Base-by-base conservation (phyloP, 2,329 filamentous ascomycete genomes). In the Pezicula radicicola region DNA sequence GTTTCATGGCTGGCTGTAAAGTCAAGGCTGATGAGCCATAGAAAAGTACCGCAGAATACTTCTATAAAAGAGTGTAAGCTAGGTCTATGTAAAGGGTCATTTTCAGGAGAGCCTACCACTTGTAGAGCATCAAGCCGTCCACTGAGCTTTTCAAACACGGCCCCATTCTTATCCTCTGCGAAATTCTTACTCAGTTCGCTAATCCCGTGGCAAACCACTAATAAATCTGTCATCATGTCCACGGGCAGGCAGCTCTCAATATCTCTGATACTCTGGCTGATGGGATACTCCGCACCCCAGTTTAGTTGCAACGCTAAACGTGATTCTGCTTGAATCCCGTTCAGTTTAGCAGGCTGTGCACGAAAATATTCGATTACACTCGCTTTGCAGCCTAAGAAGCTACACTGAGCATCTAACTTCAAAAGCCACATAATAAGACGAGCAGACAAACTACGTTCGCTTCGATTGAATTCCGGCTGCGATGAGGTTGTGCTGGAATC, bases 191-290 rank as follows among this genome's bases (percentile, higher is more conserved):
- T 6, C 16, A 41, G 5, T 6, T 50, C 33, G 4, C 41, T 35
- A 8, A 52, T 52, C 27, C 44, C 43, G 42, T 46, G 50, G 16
- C 28, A 50, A n/a, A 54, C 21, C 12, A 54, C 16, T 19, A 56
- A 21, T 28, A 54, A 15, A 25, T 54, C 52, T n/a, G 45, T 41
- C 54, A 56, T 56, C 54, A 56, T 54, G 6, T 56, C 54, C 18
- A 56, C 46, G 12, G 54, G 48, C 27, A 54, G 8, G 27, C 21
- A 51, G 28, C 46, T 56, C 40, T 56, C 52, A 40, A 56, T 56
- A 45, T 54, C 54, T 19, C 52, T n/a, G 13, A 56, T 54, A 21
- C 48, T 54, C 39, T 54, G 54, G 12, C 42, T 50, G 18, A 56
- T 56, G 9, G 54, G 54, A 39, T 56, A 56, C 15, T 47, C 30